Base-by-base conservation (phyloP, 2,329 filamentous ascomycete species). In the Aspergillus texensis region DNA sequence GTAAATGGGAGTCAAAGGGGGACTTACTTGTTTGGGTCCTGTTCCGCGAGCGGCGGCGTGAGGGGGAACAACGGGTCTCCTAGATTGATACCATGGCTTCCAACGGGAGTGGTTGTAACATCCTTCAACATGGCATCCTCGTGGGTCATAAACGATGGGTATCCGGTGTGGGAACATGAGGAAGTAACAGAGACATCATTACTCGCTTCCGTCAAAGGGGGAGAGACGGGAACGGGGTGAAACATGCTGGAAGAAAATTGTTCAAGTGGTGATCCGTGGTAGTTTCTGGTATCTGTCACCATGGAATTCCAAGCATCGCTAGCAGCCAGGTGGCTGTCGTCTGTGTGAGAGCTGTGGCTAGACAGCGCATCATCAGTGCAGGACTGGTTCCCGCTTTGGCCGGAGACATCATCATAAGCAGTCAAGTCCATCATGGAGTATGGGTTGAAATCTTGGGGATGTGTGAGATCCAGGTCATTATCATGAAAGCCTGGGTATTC, bases 21-120 rank as follows among this genome's bases (percentile, higher is more conserved):
- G 30, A 71, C 76, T 75, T 71, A 80, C 79, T 77, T 78, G 71
- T 79, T 78, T 41, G 74, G 74, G 55, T 81, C 78, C 65, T 77
- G 77, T 34, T 79, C 78, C 57, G 70, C 78, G 36, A 80, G 68
- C 61, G 77, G 76, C 6, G 77, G 73, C 14, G 72, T 79, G 39
- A 76, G 66, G 24, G 78, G 78, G 66, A 78, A 79, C 61, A 80
- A 63, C 14, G 78, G 76, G 52, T 79, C 79, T 63, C 74, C 72
- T 50, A 79, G 70, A 67, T 75, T 77, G 60, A 80, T 73, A 57
- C 73, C 74, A 28, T 76, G 76, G 62, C 63, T 70, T 59, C 71
- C 70, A 64, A 79, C 69, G 36, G 77, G 75, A 11, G 75, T 73
- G 32, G 74, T 61, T 48, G 70, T 75, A 45, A 75, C 71, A 56